Conservation (phyloP, 1,139 yeast species). For the Debaryomyces udenii region DNA sequence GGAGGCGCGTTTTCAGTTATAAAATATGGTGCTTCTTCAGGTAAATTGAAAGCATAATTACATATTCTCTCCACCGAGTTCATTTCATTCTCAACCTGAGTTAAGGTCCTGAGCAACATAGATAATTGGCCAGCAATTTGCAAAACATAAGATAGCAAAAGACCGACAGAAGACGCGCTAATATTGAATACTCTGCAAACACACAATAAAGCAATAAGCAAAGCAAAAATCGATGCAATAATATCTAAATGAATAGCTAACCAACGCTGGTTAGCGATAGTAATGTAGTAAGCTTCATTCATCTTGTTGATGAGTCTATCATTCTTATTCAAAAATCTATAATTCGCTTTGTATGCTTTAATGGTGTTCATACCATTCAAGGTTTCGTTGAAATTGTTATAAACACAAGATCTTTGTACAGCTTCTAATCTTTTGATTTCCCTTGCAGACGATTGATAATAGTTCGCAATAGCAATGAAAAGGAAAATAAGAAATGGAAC, state of each 20-base stretch:
- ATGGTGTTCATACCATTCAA: conserved; percentile 73
- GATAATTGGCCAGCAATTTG: conserved; percentile 52
- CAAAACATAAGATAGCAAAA: conserved; percentile 63
- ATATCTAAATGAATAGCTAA: conserved; percentile 64
- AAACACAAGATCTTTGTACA: conserved; percentile 38
- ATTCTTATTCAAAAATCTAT: conserved; percentile 54
- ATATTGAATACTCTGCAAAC: conserved; percentile 64
- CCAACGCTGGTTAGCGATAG: conserved; percentile 80
- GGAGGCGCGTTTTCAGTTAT: conserved; percentile 59
- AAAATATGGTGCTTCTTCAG: conserved; percentile 44
- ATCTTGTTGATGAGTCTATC: conserved; percentile 56
- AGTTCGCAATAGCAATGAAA: conserved; percentile 55
- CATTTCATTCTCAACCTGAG: conserved; percentile 81
- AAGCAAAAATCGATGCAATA: conserved; percentile 48
- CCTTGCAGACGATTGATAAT: conserved; percentile 50
- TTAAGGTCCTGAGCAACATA: conserved; percentile 53
- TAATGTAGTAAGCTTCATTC: conserved; percentile 72
- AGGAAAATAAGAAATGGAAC: conserved; percentile 56
- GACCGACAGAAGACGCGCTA: conserved; percentile 69
- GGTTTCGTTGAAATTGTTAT: conserved; percentile 73
- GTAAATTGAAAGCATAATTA: conserved; percentile 59
- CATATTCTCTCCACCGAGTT: conserved; percentile 82
- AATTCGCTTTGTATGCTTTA: conserved; percentile 56
- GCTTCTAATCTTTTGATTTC: conserved; percentile 49
- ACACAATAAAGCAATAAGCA: conserved; percentile 60